These are phyloP conservation scores for Sistotremastrum suecicum DNA, from an alignment of 768 basidiomycete species.

Conservation along the genomic window DNA sequence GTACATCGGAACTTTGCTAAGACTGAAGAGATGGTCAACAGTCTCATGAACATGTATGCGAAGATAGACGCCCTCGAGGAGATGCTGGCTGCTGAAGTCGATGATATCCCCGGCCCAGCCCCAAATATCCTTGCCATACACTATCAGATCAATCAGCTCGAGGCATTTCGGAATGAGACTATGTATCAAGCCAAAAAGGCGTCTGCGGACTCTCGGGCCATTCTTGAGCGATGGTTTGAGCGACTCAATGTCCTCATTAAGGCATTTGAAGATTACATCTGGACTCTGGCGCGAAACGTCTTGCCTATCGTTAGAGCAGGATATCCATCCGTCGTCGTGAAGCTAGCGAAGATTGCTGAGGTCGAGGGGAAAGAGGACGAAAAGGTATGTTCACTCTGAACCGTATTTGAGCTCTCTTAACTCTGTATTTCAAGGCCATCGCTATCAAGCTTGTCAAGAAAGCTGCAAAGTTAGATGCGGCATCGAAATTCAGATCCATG, in stretches of 20 bases:
- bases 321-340: conserved; percentile 76
- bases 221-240: conserved; percentile 70
- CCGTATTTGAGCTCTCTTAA: not conserved
- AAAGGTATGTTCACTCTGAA: conserved; percentile 40
- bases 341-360: conserved; percentile 86
- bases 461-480: conserved; percentile 82
- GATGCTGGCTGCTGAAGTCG: conserved; percentile 61
- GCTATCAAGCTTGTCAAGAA: conserved; percentile 92
- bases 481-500: conserved; percentile 86
- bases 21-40: conserved; percentile 91
- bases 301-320: conserved; percentile 68
- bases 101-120: conserved; percentile 74
- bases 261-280: conserved; percentile 76
- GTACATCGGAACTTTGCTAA: conserved; percentile 92
- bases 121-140: conserved; percentile 84
- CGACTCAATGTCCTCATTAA: conserved; percentile 66
- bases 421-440: conserved; percentile 45
- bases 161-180: conserved; percentile 87
- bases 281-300: conserved; percentile 64
- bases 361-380: conserved; percentile 88
- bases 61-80: conserved; percentile 67
- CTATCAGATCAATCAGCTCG: conserved; percentile 82
- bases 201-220: conserved; percentile 47
- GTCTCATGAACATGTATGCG: conserved; percentile 82
- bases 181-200: conserved; percentile 88